A percentile compares a stretch with the other conserved stretches of the same genome.
phyloP scores from a whole-genome alignment of 2,329 filamentous ascomycete genomes.

The Conoideocrella luteorostrata region DNA sequence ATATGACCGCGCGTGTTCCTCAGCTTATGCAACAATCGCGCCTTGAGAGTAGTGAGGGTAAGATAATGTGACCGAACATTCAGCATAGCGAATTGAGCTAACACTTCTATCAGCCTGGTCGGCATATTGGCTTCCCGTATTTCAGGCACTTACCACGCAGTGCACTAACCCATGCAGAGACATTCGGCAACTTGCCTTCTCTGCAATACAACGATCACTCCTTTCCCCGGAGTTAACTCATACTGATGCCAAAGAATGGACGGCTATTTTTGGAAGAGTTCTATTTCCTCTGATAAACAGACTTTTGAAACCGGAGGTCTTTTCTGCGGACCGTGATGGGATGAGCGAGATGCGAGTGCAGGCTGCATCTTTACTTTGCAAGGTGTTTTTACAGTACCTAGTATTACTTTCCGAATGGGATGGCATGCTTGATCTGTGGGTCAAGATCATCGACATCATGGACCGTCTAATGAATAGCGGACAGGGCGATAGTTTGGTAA shows the following conservation, averaged over 20 bases:
- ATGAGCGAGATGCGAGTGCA: constrained; percentile 96
- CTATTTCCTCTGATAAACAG: constrained; percentile 85
- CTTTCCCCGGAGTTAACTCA: constrained; percentile 78
- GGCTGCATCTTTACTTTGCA: constrained; percentile 83
- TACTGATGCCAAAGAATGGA: constrained; percentile 86
- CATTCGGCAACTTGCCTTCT: constrained; percentile 82
- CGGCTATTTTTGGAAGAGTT: constrained; percentile 87
- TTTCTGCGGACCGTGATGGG: constrained; percentile 80
- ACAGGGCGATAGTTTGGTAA: constrained; percentile 79
- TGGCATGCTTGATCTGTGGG: constrained; percentile 86
- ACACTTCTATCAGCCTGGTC: constrained; percentile 67
- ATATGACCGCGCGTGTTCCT: constrained; percentile 75
- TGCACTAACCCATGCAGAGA: constrained; percentile 93
- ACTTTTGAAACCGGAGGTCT: constrained; percentile 89
- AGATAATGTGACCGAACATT: constrained; percentile 12
- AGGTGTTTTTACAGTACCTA: constrained; percentile 91
- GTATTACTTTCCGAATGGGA: constrained; percentile 79
- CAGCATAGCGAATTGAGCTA: not conserved
- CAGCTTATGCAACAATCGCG: constrained; percentile 88
- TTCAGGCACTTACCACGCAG: constrained; percentile 80
- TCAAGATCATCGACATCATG: constrained; percentile 88
- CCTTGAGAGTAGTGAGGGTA: constrained; percentile 77
- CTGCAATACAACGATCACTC: constrained; percentile 76
- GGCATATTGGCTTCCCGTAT: constrained; percentile 94
- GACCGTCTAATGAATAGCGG: constrained; percentile 95